phyloP scores from a whole-genome alignment of 1,284 basidiomycete genomes.

The Trametes versicolor region DNA sequence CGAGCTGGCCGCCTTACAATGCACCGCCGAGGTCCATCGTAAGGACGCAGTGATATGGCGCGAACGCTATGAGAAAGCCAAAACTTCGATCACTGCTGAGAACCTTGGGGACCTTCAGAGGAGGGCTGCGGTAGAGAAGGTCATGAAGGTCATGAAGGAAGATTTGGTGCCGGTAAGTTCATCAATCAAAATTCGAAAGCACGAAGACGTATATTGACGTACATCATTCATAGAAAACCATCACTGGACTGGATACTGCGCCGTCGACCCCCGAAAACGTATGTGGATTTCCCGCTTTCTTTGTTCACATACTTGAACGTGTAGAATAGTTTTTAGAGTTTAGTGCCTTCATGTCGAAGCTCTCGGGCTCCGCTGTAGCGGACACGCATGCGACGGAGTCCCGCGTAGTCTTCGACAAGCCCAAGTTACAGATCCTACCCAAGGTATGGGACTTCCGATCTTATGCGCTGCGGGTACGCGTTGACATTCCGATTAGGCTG shows the following conservation, averaged over 20 bases:
- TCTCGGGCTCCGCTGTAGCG: slow-evolving; percentile 1
- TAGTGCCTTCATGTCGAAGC: slow-evolving; percentile 9
- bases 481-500: slow-evolving; percentile 8
- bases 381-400: neutral
- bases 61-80: neutral
- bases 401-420: slow-evolving; percentile 17
- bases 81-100: neutral
- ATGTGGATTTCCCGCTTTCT: neutral
- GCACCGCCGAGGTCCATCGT: neutral
- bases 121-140: neutral
- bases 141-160: neutral
- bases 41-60: slow-evolving; percentile 4
- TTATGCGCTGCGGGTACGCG: neutral
- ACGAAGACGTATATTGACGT: too few relatives aligned
- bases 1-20: neutral
- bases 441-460: slow-evolving; percentile 10
- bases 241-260: neutral
- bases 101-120: slow-evolving; percentile 1
- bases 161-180: neutral
- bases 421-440: slow-evolving; percentile 23
- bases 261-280: neutral
- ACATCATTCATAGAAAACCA: too few relatives aligned
- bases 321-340: slow-evolving; percentile 5
- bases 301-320: neutral
- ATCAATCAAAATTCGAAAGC: neutral